A percentile compares a stretch with the other conserved stretches of the same genome.
These are phyloP conservation scores for Cyclostephanos invisitatus DNA, from an alignment of 108 stramenopile species.

Conservation along the genomic window DNA sequence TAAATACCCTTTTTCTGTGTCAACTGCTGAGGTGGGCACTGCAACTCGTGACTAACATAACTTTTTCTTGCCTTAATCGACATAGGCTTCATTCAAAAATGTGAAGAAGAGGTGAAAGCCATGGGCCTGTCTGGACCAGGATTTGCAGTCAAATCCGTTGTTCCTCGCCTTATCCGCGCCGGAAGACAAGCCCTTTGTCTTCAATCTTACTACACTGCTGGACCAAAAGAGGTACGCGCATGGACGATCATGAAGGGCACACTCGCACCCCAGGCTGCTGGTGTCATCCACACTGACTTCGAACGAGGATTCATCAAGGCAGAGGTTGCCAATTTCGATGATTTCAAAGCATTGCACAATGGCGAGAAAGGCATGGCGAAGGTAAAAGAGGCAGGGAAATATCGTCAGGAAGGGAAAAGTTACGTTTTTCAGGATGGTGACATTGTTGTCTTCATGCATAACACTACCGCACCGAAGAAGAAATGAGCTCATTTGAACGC, in stretches of 20 bases:
- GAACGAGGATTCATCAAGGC: slow-evolving; percentile 99
- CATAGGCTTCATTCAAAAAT: slow-evolving; percentile 77
- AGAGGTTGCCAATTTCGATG: slow-evolving; percentile 95
- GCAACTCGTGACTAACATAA: slow-evolving; percentile 1
- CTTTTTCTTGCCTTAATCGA: slow-evolving; percentile 9
- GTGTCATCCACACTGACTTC: slow-evolving; percentile 99
- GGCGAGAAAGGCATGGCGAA: slow-evolving; percentile 93
- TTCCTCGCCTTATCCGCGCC: slow-evolving; percentile 96
- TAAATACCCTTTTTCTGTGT: neutral
- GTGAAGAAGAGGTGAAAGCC: slow-evolving; percentile 77
- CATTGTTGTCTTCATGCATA: slow-evolving; percentile 91
- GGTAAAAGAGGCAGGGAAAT: slow-evolving; percentile 98
- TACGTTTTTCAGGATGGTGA: slow-evolving; percentile 95
- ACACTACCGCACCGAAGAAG: slow-evolving; percentile 81
- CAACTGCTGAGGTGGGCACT: neutral
- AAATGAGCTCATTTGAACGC: slow-evolving; percentile 47
- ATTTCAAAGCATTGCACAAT: slow-evolving; percentile 92
- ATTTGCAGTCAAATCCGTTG: slow-evolving; percentile 84
- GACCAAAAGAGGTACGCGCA: slow-evolving; percentile 97
- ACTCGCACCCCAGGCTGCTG: slow-evolving; percentile 94
- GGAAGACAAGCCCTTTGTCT: slow-evolving; percentile 95
- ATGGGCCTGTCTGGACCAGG: slow-evolving; percentile 87
- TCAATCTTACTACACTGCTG: slow-evolving; percentile 98
- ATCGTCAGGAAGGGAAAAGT: slow-evolving; percentile 95
- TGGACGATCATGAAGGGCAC: slow-evolving; percentile 98